Base-by-base conservation (phyloP, 257 asterid genomes). In the Verbena officinalis region DNA sequence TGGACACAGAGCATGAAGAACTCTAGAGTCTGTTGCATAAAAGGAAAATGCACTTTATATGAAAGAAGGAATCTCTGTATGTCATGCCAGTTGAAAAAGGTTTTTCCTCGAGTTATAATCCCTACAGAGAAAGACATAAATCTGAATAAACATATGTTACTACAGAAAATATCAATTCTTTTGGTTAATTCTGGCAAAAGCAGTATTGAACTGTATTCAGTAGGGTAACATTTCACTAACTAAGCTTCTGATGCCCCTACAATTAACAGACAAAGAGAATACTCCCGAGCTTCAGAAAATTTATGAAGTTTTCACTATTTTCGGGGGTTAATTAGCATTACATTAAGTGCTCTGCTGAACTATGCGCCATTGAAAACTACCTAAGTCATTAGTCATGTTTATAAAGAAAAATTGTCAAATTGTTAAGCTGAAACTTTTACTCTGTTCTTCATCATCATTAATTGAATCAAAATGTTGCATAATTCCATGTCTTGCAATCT, bases 291-390 rank as follows among this genome's bases (percentile, higher is more conserved):
- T n/a, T n/a, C n/a, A n/a, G n/a, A n/a, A n/a, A n/a, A 15, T 43
- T 11, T 54, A 55, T 54, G 46, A 43, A 54, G 4, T 14, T 13
- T 36, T 55, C 45, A 33, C 31, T 11, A 20, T 34, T 13, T 13
- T 21, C 7, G 15, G 23, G 1, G 23, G 23, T 31, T 53, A 19
- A 17, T 50, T 30, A 13, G 14, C 33, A 38, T 50, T 38, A 38
- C 39, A n/a, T 46, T n/a, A 10, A 13, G 55, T 51, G 43, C 24
- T 34, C 17, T 38, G 62, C 55, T 68, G 50, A 59, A 49, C 38
- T 42, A 45, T 22, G 58, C 51, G 61, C 17, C 15, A 45, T 24
- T 40, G 48, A 59, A n/a, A 36, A 55, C 67, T 42, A 55, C 46
- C 36, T 49, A 33, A 50, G 16, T 30, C 17, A 56, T 34, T 56